These are phyloP conservation scores for Linum tenue DNA, from an alignment of 345 rosid species.

Conservation along the genomic window DNA sequence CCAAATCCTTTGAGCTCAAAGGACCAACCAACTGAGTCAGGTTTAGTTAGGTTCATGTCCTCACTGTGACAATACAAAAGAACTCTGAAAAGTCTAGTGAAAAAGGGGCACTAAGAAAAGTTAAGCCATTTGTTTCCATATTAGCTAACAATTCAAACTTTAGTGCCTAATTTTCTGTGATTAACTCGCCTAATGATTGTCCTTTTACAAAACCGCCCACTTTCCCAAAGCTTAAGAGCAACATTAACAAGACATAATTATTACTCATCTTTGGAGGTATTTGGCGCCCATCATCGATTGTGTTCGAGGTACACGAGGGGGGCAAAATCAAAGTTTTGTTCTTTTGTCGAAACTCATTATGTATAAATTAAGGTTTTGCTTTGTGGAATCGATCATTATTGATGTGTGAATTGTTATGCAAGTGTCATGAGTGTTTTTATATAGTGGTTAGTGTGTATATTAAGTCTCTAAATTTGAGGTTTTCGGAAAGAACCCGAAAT, in stretches of 20 bases:
- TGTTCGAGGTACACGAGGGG: background rate
- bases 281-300: too few relatives aligned
- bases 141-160: slow-evolving; percentile 18
- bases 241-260: background rate
- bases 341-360: too few relatives aligned
- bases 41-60: slow-evolving; percentile 19
- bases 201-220: background rate
- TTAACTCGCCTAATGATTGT: too few relatives aligned
- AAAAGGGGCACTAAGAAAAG: slow-evolving; percentile 16
- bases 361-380: too few relatives aligned
- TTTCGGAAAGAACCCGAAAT: too few relatives aligned
- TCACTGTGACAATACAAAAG: slow-evolving; percentile 18
- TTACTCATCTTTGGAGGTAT: background rate
- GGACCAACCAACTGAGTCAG: background rate
- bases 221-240: background rate
- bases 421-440: too few relatives aligned
- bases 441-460: too few relatives aligned
- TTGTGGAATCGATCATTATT: too few relatives aligned
- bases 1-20: too few relatives aligned
- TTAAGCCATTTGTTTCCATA: slow-evolving; percentile 20
- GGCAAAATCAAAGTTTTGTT: too few relatives aligned
- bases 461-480: too few relatives aligned
- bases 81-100: slow-evolving; percentile 18
- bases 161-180: background rate
- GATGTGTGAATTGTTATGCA: too few relatives aligned